Evolutionary conservation across 2,329 filamentous ascomycete species (phyloP).

Genomic region (Aspergillus arachidicola): DNA sequence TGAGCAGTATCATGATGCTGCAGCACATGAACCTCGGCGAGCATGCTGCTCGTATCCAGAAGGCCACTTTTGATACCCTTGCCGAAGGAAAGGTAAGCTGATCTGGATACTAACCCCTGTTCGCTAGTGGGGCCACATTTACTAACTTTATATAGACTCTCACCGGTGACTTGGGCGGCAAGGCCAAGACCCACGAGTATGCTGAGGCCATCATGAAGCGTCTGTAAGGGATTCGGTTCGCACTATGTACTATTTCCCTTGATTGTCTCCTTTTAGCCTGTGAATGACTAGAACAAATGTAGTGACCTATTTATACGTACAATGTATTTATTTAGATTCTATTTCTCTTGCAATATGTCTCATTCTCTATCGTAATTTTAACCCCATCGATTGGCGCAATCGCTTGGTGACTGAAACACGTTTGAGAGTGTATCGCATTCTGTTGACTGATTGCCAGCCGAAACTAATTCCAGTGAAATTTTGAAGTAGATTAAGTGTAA

Average conservation of each 20-base stretch:
- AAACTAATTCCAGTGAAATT: not conserved
- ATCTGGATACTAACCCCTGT: not conserved
- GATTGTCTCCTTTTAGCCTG: conserved; percentile 34
- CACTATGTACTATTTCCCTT: conserved; percentile 41
- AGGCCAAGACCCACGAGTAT: conserved; percentile 94
- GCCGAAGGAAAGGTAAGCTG: conserved; percentile 81
- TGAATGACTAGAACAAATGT: conserved; percentile 41
- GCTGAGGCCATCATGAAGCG: conserved; percentile 83
- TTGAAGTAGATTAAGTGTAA: not conserved
- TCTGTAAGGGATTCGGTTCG: conserved; percentile 44
- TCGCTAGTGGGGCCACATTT: not conserved
- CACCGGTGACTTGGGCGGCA: conserved; percentile 94
- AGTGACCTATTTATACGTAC: conserved; percentile 34
- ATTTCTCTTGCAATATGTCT: conserved; percentile 5
- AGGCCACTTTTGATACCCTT: conserved; percentile 91
- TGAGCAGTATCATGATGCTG: conserved; percentile 99
- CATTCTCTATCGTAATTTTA: not conserved
- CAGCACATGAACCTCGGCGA: conserved; percentile 92
- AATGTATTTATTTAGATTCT: conserved; percentile 36
- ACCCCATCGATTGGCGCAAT: not conserved
- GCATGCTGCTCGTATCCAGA: conserved; percentile 86
- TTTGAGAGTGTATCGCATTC: not conserved
- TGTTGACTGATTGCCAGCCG: not conserved
- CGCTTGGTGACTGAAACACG: not conserved
- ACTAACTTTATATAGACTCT: conserved; percentile 57